phyloP scores from a whole-genome alignment of 305 asterid species.

The Fraxinus velutina region DNA sequence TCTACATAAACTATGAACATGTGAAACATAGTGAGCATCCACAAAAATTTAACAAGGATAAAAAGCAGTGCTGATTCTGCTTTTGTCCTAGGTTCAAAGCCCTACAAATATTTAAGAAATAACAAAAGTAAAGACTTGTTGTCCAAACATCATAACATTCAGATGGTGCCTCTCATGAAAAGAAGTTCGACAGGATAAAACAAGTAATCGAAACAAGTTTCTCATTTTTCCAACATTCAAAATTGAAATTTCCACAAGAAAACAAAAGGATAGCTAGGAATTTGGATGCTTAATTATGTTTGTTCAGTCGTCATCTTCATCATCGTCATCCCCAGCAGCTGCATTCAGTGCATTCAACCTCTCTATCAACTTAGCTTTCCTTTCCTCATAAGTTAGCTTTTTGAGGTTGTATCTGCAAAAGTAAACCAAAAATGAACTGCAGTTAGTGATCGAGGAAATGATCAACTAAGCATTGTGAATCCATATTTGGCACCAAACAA shows the following conservation, averaged over 20 bases:
- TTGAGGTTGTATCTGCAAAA: conserved; percentile 41
- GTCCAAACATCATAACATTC: not conserved
- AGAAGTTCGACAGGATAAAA: not conserved
- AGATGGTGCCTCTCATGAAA: not conserved
- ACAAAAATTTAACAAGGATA: not conserved
- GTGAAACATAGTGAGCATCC: too few relatives aligned
- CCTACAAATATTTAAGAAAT: not conserved
- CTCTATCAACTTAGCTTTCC: conserved; percentile 41
- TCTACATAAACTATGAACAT: not conserved
- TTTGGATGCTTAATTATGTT: not conserved
- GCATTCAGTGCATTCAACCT: conserved; percentile 46
- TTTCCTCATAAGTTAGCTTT: conserved; percentile 46
- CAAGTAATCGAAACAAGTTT: not conserved
- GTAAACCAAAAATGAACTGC: not conserved
- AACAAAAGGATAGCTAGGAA: conserved; percentile 12
- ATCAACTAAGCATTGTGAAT: not conserved
- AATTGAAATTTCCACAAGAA: conserved; percentile 5
- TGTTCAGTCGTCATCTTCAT: conserved; percentile 43
- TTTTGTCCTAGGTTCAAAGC: not conserved
- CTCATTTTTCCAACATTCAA: not conserved
- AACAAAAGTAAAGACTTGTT: not conserved
- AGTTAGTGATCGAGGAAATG: not conserved
- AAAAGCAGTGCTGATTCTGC: not conserved
- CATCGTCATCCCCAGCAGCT: conserved; percentile 33
- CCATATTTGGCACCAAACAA: not conserved